Base-by-base conservation (phyloP, 1,284 basidiomycete genomes). In the Sphaerobolus stellatus region DNA sequence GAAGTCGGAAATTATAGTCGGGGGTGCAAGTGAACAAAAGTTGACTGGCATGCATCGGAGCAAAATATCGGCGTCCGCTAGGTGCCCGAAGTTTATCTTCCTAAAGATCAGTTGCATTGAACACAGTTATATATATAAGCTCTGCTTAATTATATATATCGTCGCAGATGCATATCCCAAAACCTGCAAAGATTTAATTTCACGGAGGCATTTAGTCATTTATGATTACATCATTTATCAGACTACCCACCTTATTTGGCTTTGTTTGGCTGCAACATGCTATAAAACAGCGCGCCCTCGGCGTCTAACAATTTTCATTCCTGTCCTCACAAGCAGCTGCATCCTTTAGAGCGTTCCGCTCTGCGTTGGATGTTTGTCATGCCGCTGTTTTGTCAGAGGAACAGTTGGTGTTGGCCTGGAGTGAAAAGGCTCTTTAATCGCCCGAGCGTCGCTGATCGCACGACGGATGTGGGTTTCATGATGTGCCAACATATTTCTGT, bases 401-500 rank as follows among this genome's bases (percentile, higher is more conserved):
- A 48, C 16, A 25, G 22, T 59, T 60, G 59, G 66, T 75, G 78
- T 72, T 74, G 80, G 82, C 76, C 68, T 60, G 79, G 80, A 88
- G 57, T 47, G 59, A 74, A 70, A 62, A 69, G 82, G 86, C 86
- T 78, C 75, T 69, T 81, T 88, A 88, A 89, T 88, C 86, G 81
- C 86, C 88, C 83, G 75, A 70, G 83, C 82, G 81, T 79, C 84
- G 75, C 67, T 71, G 62, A 66, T 34, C 66, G 68, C 67, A 88
- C 84, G 84, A 77, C 62, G 81, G 80, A 74, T 80, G 78, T 49
- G 86, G 86, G 86, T 88, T 89, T 89, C 86, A 88, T 88, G 83
- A 75, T 74, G 79, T 69, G 86, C 86, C 82, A 59, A 88, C 77
- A 87, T 52, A 14, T 45, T 25, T 8, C 16, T 16, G 11, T 9